Base-by-base conservation (phyloP, 108 stramenopile genomes). In the Nitzschia sp. region DNA sequence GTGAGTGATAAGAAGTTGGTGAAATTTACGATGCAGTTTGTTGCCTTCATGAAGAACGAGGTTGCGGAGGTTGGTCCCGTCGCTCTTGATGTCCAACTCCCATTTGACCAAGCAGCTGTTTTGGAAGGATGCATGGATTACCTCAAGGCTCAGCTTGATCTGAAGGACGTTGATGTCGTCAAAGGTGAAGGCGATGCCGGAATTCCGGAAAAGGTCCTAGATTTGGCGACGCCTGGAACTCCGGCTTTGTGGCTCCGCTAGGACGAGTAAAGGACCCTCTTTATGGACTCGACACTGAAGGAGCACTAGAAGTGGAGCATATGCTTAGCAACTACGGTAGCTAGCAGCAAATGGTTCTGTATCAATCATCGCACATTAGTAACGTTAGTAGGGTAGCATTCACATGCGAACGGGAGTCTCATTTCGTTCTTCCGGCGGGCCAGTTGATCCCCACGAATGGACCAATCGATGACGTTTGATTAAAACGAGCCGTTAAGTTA, bases 1-100 rank as follows among this genome's bases (percentile, higher is more conserved):
- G 70, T 92, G 6, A 64, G 64, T 46, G 95, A 96, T 78, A 95
- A 96, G 83, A 97, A 92, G 61, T 66, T 87, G 75, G 78, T 92
- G 55, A 96, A 96, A 81, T 78, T 81, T 32, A 68, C 75, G 0
- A 98, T 98, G 97, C 97, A 98, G 73, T 97, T 97, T 59, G 97
- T 83, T 28, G 82, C 90, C 1, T 98, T 96, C 68, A 87, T 95
- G 69, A 92, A 92, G 71, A 92, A 75, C 56, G 95, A 96, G 79
- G 91, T 81, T 23, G 85, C 85, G 18, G 95, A 96, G 45, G 88
- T 92, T 13, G 97, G 97, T 15, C 64, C 57, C 19, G 79, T 81
- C 56, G 95, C 94, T 26, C 71, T 97, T 83, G 95, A 96, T 72
- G 80, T 82, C 32, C 83, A 82, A 24, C 65, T 93, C 18, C 94